Base-by-base conservation (phyloP, 164 flowering plant genomes). In the Dillenia turbinata region DNA sequence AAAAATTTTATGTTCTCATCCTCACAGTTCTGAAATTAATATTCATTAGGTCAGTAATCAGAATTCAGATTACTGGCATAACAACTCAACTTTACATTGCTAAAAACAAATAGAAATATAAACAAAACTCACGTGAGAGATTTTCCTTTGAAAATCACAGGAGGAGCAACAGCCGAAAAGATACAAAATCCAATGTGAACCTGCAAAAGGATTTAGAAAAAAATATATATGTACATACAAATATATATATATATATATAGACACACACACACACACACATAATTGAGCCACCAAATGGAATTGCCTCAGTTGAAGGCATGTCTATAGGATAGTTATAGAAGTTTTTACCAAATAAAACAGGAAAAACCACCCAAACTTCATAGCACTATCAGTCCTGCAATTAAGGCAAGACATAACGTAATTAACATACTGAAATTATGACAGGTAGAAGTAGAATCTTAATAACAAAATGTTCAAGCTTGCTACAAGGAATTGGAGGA, bases 371-470 rank as follows among this genome's bases (percentile, higher is more conserved):
- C 84, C 79, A 70, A 74, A 87, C 56, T 75, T 82, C 69, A 85
- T 14, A 26, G 90, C 94, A 68, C 94, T 85, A n/a, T 87, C 94
- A 61, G 72, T 80, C 84, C 94, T 87, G 88, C 73, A 33, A 0
- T 33, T 33, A 33, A 67, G 49, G n/a, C 59, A 56, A 58, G 26
- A 17, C 43, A 54, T 54, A n/a, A 54, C 24, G n/a, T 5, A 43
- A 24, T 22, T 54, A 54, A 11, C 11, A 5, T 19, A 54, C 57
- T 22, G 8, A 22, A 22, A 6, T 1, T 22, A 12, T 54, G 43
- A 4, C 33, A 54, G 7, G 43, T 22, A 12, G 33, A 9, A 26
- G 9, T 9, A 14, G 17, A 8, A 52, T 52, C 9, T 8, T 8
- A 14, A 15, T 52, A 52, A 16, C 19, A 52, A 14, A 24, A 22